Conservation (phyloP, 2,329 filamentous ascomycete genomes). For the Tolypocladium endophyticum region DNA sequence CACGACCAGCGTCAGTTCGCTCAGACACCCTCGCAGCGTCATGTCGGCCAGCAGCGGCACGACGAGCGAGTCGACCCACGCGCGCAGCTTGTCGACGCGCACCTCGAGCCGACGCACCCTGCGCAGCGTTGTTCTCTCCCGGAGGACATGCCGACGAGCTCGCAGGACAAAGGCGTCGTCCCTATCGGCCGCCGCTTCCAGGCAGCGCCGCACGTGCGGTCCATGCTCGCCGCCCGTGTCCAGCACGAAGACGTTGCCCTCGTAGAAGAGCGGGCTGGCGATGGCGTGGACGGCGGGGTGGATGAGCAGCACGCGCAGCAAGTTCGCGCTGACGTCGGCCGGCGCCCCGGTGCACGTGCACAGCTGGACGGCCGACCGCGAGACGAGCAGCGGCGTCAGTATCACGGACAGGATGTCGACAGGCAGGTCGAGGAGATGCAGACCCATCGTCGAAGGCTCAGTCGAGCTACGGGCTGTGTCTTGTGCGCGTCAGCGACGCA, state of each 20-base stretch:
- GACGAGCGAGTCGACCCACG: conserved; percentile 17
- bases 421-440: conserved; percentile 22
- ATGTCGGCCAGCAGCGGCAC: conserved; percentile 20
- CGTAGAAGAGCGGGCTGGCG: conserved; percentile 20
- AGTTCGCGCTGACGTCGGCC: conserved; percentile 5
- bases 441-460: background rate
- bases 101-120: conserved; percentile 17
- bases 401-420: conserved; percentile 21
- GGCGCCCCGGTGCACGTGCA: conserved; percentile 16
- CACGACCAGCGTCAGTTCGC: conserved; percentile 10
- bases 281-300: conserved; percentile 21
- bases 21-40: conserved; percentile 18
- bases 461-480: background rate
- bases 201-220: conserved; percentile 13
- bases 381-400: conserved; percentile 16
- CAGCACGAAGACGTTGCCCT: conserved; percentile 19
- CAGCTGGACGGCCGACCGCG: conserved; percentile 11
- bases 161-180: conserved; percentile 6
- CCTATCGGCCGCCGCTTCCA: conserved; percentile 9
- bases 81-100: conserved; percentile 17
- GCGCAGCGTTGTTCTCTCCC: conserved; percentile 12
- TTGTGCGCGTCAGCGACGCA: too few relatives aligned
- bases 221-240: conserved; percentile 16
- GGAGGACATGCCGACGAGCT: conserved; percentile 8
- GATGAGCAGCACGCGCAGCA: conserved; percentile 18